Base-by-base conservation (phyloP, 306 rosid species). In the Rosa rugosa region DNA sequence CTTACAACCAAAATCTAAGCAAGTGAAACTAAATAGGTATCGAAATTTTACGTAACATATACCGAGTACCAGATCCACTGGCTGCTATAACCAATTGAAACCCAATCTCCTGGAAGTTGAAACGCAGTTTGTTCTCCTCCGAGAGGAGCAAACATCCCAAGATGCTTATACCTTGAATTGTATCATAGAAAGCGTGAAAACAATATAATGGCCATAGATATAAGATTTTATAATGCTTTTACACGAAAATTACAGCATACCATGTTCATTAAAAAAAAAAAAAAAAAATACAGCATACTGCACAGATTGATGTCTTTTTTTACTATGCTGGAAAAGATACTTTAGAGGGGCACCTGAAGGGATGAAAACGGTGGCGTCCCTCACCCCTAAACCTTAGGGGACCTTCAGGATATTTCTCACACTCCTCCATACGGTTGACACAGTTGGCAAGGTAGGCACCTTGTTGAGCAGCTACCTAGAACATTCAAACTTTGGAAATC, bases 71-170 rank as follows among this genome's bases (percentile, higher is more conserved):
- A 93, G 11, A 91, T 92, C 98, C 98, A 91, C 79, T 93, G 93
- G 11, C 83, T 79, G 82, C 97, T 87, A 2, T 85, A 93, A 45
- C 97, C 95, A 68, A 86, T 89, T 71, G 95, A 93, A 79, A 90
- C 81, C 95, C 98, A 91, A 73, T 91, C 97, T 84, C 98, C 95
- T 2, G 98, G 98, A 65, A 93, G 90, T 79, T 90, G 90, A 49
- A 92, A 91, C n/a, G 95, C 92, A 13, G 98, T 79, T 84, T 90
- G 92, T 67, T 93, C 95, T 85, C 97, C 98, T 44, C 98, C 98
- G n/a, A 93, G 80, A 45, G 98, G 97, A 51, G 95, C 97, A 84
- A 93, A 93, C 81, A 90, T 94, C 83, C 93, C 97, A 3, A 93
- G 83, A 83, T 93, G 97, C 85, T 83, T 93, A 68, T 91, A 90